phyloP scores from a whole-genome alignment of 2,329 filamentous ascomycete species.

The Fulvia fulva region DNA sequence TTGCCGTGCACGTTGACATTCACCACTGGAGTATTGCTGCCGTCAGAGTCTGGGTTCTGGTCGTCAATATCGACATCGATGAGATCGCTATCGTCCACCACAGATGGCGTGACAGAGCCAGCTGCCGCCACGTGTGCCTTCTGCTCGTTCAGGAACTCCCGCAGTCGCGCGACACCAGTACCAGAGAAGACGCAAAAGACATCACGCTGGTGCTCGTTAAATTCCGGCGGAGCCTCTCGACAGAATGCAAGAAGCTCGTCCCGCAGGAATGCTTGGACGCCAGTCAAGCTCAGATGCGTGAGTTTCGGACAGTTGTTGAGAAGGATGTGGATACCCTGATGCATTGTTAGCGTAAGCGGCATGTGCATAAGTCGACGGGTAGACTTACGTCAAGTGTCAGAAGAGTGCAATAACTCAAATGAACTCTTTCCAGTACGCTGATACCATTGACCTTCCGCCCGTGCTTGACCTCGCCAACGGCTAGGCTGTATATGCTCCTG shows the following conservation, averaged over 20 bases:
- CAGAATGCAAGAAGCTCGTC: slow-evolving; percentile 83
- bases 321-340: slow-evolving; percentile 79
- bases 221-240: slow-evolving; percentile 83
- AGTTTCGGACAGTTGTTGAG: slow-evolving; percentile 88
- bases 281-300: slow-evolving; percentile 91
- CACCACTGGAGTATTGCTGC: slow-evolving; percentile 30
- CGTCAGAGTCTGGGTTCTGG: slow-evolving; percentile 25
- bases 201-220: slow-evolving; percentile 89
- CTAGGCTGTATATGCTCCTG: slow-evolving; percentile 78
- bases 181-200: slow-evolving; percentile 98
- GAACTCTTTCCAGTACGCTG: slow-evolving; percentile 83
- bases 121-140: slow-evolving; percentile 15
- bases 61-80: slow-evolving; percentile 32
- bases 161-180: slow-evolving; percentile 70
- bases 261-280: slow-evolving; percentile 83
- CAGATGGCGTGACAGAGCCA: slow-evolving; percentile 19
- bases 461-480: slow-evolving; percentile 47
- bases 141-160: slow-evolving; percentile 67
- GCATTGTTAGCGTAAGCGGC: slow-evolving; percentile 35
- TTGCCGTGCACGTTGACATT: slow-evolving; percentile 27
- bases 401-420: slow-evolving; percentile 90
- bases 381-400: slow-evolving; percentile 71
- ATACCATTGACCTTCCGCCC: slow-evolving; percentile 41
- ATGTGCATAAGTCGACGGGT: neutral
- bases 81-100: slow-evolving; percentile 25